A percentile compares a stretch with the other conserved stretches of the same genome.
Conservation (phyloP, 768 basidiomycete species). For the Kwoniella sp. region DNA sequence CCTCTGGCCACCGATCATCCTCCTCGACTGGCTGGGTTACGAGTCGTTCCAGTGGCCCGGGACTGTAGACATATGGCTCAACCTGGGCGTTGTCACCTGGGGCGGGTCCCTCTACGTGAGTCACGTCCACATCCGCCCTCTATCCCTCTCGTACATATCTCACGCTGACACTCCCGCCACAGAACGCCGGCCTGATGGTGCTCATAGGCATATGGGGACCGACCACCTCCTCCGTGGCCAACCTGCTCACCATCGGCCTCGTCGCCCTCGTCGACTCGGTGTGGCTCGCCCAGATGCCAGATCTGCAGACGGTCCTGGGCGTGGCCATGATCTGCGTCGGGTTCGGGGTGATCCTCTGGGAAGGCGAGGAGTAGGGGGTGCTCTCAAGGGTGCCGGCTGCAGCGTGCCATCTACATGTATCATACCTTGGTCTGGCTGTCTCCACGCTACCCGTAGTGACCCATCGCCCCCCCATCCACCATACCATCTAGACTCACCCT, state of each 20-base stretch:
- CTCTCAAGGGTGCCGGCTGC: background rate
- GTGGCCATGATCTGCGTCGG: constrained; percentile 74
- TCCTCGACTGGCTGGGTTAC: constrained; percentile 63
- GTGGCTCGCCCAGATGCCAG: constrained; percentile 64
- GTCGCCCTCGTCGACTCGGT: constrained; percentile 73
- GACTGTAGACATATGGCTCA: constrained; percentile 50
- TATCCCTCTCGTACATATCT: background rate
- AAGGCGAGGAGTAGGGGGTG: constrained; percentile 38
- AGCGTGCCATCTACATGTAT: too few species aligned
- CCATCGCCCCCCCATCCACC: too few species aligned
- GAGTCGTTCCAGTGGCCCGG: constrained; percentile 68
- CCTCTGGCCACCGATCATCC: constrained; percentile 73
- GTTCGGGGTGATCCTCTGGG: constrained; percentile 64
- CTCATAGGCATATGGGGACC: constrained; percentile 83
- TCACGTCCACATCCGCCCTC: background rate
- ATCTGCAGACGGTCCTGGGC: constrained; percentile 68
- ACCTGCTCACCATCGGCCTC: constrained; percentile 88
- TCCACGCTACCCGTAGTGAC: too few species aligned
- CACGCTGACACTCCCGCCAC: background rate
- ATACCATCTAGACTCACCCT: too few species aligned
- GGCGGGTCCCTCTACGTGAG: constrained; percentile 62
- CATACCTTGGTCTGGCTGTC: too few species aligned
- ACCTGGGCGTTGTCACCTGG: constrained; percentile 65
- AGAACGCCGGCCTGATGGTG: constrained; percentile 80
- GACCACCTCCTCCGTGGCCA: constrained; percentile 80